phyloP scores from a whole-genome alignment of 106 monocot species.

The Acorus gramineus region DNA sequence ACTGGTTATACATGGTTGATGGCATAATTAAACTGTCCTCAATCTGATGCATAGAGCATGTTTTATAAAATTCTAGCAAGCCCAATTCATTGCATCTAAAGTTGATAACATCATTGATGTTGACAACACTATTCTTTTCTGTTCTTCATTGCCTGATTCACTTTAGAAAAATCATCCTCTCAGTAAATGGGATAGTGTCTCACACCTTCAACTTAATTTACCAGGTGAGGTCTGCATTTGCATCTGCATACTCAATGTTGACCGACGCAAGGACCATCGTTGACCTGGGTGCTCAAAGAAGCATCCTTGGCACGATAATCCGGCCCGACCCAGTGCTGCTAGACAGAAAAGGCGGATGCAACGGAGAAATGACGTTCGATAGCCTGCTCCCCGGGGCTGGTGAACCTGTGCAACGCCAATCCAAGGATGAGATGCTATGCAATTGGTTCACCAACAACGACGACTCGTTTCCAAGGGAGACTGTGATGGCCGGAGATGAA shows the following conservation, averaged over 20 bases:
- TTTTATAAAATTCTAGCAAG: too few species aligned
- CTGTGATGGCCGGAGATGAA: slow-evolving; percentile 1
- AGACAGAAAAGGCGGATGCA: slow-evolving; percentile 53
- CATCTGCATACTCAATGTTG: slow-evolving; percentile 61
- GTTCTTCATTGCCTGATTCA: too few species aligned
- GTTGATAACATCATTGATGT: too few species aligned
- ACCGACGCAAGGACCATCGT: slow-evolving; percentile 48
- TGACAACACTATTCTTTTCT: too few species aligned
- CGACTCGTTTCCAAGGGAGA: slow-evolving; percentile 71
- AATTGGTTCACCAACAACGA: slow-evolving; percentile 78
- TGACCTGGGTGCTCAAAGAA: slow-evolving; percentile 35
- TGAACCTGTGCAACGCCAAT: slow-evolving; percentile 21
- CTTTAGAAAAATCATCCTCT: too few species aligned
- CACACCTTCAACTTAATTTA: too few species aligned
- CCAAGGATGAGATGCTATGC: slow-evolving; percentile 26
- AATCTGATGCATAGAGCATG: too few species aligned
- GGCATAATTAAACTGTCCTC: too few species aligned
- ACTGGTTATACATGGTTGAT: too few species aligned
- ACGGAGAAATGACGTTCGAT: slow-evolving; percentile 38
- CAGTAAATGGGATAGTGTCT: too few species aligned
- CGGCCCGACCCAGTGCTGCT: slow-evolving; percentile 66
- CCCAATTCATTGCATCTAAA: too few species aligned
- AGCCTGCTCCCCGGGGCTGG: slow-evolving; percentile 54
- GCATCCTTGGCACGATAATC: slow-evolving; percentile 81
- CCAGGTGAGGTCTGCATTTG: slow-evolving; percentile 87